Conservation (phyloP, 2,329 filamentous ascomycete genomes). For the Fusarium sp. region DNA sequence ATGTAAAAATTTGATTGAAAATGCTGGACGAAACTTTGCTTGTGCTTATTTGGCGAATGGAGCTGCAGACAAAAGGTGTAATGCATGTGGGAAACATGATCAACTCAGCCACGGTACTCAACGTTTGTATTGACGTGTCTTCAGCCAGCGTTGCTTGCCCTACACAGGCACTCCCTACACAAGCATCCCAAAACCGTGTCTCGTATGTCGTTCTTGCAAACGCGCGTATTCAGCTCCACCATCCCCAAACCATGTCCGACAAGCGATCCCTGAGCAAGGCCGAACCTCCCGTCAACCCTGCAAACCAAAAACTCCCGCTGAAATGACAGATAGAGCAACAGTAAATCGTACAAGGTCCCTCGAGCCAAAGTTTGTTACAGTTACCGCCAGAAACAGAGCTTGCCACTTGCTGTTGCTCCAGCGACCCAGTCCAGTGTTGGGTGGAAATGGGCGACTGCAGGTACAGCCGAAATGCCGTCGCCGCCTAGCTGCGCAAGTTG, state of each 20-base stretch:
- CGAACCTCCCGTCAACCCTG: not conserved
- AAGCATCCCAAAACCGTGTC: not conserved
- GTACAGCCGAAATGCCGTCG: slow-evolving; percentile 93
- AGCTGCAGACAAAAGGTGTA: not conserved
- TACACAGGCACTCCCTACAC: not conserved
- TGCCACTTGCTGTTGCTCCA: slow-evolving; percentile 90
- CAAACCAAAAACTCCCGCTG: slow-evolving; percentile 31
- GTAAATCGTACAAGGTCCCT: not conserved
- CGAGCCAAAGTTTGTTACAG: not conserved
- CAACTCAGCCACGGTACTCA: slow-evolving; percentile 20
- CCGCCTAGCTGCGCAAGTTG: slow-evolving; percentile 90
- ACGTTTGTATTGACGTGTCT: slow-evolving; percentile 1
- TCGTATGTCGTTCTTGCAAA: not conserved
- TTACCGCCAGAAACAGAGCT: slow-evolving; percentile 90
- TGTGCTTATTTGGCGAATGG: not conserved
- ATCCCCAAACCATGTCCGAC: not conserved
- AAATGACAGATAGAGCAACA: slow-evolving; percentile 7
- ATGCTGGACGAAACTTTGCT: not conserved
- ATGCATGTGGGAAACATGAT: slow-evolving; percentile 16
- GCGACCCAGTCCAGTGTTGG: slow-evolving; percentile 90
- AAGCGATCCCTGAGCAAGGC: slow-evolving; percentile 7
- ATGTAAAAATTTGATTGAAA: slow-evolving; percentile 6
- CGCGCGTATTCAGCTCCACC: slow-evolving; percentile 3
- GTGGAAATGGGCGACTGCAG: slow-evolving; percentile 92
- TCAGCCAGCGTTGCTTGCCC: not conserved